phyloP scores from a whole-genome alignment of 306 rosid genomes.

The Trifolium pratense region DNA sequence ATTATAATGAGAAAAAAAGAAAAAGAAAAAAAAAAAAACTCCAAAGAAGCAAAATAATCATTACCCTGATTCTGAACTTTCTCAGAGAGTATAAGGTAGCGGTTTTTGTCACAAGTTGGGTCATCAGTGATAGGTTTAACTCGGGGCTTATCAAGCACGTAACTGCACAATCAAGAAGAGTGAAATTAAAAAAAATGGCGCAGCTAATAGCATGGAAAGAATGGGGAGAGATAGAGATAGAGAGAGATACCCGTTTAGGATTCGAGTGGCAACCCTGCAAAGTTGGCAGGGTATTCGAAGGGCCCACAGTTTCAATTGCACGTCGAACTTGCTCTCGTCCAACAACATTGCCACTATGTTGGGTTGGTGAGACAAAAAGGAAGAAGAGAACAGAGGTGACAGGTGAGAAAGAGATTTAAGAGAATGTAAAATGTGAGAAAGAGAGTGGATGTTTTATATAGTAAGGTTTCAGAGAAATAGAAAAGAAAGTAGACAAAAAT shows the following conservation, averaged over 20 bases:
- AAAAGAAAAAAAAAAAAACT: not conserved
- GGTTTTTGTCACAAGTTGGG: constrained; percentile 67
- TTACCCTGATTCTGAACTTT: constrained; percentile 64
- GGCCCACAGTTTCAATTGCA: constrained; percentile 69
- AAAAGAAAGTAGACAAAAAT: not conserved
- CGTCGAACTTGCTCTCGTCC: constrained; percentile 76
- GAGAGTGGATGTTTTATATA: not conserved
- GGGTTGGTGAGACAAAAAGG: not conserved
- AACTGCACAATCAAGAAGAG: constrained; percentile 48
- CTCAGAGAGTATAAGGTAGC: constrained; percentile 78
- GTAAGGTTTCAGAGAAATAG: no score
- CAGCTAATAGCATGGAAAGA: not conserved
- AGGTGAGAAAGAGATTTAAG: not conserved
- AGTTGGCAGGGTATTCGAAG: constrained; percentile 89
- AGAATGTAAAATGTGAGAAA: not conserved
- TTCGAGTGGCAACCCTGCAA: constrained; percentile 73
- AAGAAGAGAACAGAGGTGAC: not conserved
- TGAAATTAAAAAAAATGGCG: not conserved
- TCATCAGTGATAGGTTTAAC: constrained; percentile 84
- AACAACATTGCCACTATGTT: constrained; percentile 39
- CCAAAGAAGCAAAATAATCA: not conserved
- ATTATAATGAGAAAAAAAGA: not conserved
- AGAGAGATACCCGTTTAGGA: constrained; percentile 69
- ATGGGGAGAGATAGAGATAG: not conserved
- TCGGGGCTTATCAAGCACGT: constrained; percentile 83